Conservation (phyloP, 2,329 filamentous ascomycete genomes). For the Ophiostoma quercus region DNA sequence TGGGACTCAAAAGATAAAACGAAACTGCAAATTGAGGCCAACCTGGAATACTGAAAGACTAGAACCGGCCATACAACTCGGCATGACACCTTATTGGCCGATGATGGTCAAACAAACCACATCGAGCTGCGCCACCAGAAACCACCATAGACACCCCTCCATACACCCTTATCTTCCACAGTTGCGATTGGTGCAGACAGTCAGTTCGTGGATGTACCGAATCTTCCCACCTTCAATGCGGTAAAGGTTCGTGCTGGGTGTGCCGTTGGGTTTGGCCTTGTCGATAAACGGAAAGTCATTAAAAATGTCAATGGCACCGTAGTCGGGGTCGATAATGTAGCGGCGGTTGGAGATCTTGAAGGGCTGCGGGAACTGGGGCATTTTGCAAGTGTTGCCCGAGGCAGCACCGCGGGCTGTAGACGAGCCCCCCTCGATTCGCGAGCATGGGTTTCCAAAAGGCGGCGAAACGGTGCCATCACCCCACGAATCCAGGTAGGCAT, state of each 20-base stretch:
- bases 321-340: background rate
- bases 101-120: background rate
- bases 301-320: background rate
- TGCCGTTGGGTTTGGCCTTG: background rate
- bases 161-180: background rate
- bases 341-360: background rate
- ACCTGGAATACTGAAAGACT: background rate
- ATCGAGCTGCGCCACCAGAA: background rate
- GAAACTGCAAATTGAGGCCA: background rate
- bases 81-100: background rate
- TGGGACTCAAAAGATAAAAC: background rate
- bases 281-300: background rate
- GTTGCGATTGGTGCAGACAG: background rate
- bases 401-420: background rate
- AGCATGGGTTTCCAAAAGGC: background rate
- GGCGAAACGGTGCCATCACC: background rate
- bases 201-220: background rate
- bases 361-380: background rate
- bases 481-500: background rate
- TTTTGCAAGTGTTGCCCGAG: background rate
- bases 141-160: background rate
- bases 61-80: background rate
- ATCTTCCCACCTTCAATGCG: background rate
- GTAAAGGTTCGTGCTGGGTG: background rate
- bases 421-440: background rate